Evolutionary conservation across 2,329 filamentous ascomycete genomes (phyloP).

Genomic region (Lojkania enalia): DNA sequence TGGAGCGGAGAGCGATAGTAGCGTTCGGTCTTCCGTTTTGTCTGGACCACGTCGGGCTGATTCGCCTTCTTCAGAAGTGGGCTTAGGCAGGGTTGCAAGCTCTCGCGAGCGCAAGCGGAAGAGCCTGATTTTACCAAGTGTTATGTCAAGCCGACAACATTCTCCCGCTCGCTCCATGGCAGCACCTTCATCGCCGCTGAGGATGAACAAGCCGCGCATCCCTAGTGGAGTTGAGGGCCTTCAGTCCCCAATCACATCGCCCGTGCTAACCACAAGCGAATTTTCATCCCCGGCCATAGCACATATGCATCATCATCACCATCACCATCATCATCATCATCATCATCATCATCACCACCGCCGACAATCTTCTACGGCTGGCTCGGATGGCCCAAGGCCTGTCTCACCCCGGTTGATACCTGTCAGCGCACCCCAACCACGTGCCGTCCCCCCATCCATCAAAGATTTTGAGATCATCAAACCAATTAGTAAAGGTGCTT

Average conservation of each 20-base stretch:
- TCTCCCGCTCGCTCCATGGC: slow-evolving; percentile 78
- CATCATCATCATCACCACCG: too few species aligned
- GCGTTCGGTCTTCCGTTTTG: slow-evolving; percentile 77
- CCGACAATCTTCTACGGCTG: slow-evolving; percentile 86
- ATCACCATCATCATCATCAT: too few species aligned
- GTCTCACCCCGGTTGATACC: slow-evolving; percentile 81
- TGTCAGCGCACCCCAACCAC: slow-evolving; percentile 78
- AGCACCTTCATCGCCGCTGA: slow-evolving; percentile 81
- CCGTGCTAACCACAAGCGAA: slow-evolving; percentile 80
- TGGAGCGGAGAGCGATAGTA: slow-evolving; percentile 84
- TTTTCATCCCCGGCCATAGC: slow-evolving; percentile 72
- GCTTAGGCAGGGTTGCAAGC: slow-evolving; percentile 74
- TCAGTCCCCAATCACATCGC: slow-evolving; percentile 85
- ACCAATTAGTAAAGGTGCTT: slow-evolving; percentile 97
- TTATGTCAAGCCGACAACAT: slow-evolving; percentile 80
- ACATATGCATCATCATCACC: slow-evolving; percentile 54
- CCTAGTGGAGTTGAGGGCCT: slow-evolving; percentile 65
- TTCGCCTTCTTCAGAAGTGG: slow-evolving; percentile 87
- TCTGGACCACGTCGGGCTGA: slow-evolving; percentile 76
- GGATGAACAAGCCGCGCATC: slow-evolving; percentile 79
- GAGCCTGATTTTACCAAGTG: slow-evolving; percentile 80
- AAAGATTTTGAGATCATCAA: slow-evolving; percentile 99
- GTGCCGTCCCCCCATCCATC: slow-evolving; percentile 90
- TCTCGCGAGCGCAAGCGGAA: slow-evolving; percentile 82
- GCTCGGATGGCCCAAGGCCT: slow-evolving; percentile 69